Conservation (phyloP, 1,284 basidiomycete species). For the Malassezia slooffiae region DNA sequence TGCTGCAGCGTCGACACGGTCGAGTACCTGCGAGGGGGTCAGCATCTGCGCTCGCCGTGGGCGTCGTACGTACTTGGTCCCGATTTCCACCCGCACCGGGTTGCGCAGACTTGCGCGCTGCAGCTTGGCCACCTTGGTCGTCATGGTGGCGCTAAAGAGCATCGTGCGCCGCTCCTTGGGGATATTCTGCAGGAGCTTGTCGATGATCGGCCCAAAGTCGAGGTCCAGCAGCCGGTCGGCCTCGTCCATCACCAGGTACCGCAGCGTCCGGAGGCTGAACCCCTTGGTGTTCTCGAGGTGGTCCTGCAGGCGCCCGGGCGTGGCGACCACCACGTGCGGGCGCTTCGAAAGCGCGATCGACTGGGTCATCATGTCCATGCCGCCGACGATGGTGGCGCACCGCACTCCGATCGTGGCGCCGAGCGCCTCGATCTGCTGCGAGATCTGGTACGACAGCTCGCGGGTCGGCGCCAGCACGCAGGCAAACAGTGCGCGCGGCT, state of each 20-base stretch:
- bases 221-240: slow-evolving; percentile 92
- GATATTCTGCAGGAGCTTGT: slow-evolving; percentile 90
- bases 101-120: slow-evolving; percentile 90
- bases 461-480: slow-evolving; percentile 76
- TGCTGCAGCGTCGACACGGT: slow-evolving; percentile 91
- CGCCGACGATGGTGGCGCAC: slow-evolving; percentile 83
- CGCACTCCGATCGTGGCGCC: slow-evolving; percentile 67
- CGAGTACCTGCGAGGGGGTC: slow-evolving; percentile 64
- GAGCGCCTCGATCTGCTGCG: slow-evolving; percentile 85
- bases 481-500: slow-evolving; percentile 84
- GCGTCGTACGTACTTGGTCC: slow-evolving; percentile 70
- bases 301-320: slow-evolving; percentile 85
- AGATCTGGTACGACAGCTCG: slow-evolving; percentile 96
- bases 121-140: slow-evolving; percentile 92
- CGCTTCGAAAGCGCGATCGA: slow-evolving; percentile 81
- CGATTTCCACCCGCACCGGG: slow-evolving; percentile 86
- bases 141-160: slow-evolving; percentile 99
- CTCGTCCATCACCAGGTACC: slow-evolving; percentile 92
- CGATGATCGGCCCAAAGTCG: slow-evolving; percentile 93
- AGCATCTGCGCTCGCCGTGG: background rate
- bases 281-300: slow-evolving; percentile 98
- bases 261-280: slow-evolving; percentile 74
- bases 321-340: slow-evolving; percentile 78
- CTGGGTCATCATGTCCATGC: slow-evolving; percentile 87
- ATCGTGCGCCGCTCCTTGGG: slow-evolving; percentile 91